phyloP scores from a whole-genome alignment of 2,329 filamentous ascomycete species.

The Scedosporium aurantiacum region DNA sequence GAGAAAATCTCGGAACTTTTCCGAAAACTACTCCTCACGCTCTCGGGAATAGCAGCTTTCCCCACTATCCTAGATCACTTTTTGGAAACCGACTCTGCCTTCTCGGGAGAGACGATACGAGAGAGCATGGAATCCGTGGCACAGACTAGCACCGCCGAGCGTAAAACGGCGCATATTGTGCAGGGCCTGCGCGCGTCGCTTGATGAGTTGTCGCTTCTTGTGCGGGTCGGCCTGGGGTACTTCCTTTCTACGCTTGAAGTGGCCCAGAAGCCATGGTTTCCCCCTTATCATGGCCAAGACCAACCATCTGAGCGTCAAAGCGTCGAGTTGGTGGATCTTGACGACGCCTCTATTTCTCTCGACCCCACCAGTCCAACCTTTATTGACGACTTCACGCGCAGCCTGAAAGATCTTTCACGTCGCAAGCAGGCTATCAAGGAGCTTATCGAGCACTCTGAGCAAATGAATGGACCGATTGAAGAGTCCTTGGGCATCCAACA shows the following conservation, averaged over 20 bases:
- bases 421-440: background rate
- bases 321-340: background rate
- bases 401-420: background rate
- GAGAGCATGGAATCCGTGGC: background rate
- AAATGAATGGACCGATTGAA: background rate
- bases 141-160: background rate
- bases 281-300: background rate
- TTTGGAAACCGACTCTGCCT: background rate
- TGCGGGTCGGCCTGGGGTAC: background rate
- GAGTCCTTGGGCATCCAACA: background rate
- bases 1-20: constrained; percentile 1
- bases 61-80: background rate
- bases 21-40: background rate
- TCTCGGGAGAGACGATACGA: background rate
- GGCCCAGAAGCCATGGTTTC: background rate
- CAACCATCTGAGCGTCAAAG: background rate
- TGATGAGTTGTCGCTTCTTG: background rate
- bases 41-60: background rate
- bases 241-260: background rate
- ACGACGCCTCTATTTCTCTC: background rate
- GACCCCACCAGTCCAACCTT: background rate
- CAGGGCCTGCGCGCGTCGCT: background rate
- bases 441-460: background rate
- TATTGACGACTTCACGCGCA: background rate
- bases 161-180: background rate